Percentiles rank a stretch among this genome's conserved stretches.
Evolutionary conservation across 2,329 filamentous ascomycete genomes (phyloP).

Genomic region (Penicillium paneum): DNA sequence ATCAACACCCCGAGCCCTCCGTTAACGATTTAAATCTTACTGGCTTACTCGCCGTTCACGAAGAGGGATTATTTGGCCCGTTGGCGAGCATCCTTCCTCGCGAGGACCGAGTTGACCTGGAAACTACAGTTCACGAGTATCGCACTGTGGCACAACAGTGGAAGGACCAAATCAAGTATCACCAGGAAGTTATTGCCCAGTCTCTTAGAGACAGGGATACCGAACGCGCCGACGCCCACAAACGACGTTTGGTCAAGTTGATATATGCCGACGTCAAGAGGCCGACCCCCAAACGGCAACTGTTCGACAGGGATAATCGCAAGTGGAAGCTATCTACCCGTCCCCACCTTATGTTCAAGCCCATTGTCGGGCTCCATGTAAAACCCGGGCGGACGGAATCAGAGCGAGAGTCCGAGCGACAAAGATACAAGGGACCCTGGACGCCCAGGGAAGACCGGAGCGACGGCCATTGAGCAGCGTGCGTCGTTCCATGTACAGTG

Average conservation of each 20-base stretch:
- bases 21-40: neutral
- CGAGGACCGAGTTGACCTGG: constrained; percentile 10
- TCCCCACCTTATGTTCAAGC: neutral
- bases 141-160: neutral
- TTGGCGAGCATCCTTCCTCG: constrained; percentile 3
- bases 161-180: neutral
- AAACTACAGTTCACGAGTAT: neutral
- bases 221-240: neutral
- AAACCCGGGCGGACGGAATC: neutral
- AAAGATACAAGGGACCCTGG: neutral
- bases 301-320: constrained; percentile 1
- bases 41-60: neutral
- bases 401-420: neutral
- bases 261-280: neutral
- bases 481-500: neutral
- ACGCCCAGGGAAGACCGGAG: neutral
- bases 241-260: neutral
- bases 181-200: neutral
- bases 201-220: neutral
- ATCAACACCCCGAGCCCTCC: neutral
- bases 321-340: neutral
- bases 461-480: neutral
- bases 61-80: neutral
- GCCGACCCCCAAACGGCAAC: neutral
- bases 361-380: neutral